Evolutionary conservation across 1,284 basidiomycete species (phyloP), one percentile per base, ranked within the genome.

Genomic region (Laetiporus sulphureus): DNA sequence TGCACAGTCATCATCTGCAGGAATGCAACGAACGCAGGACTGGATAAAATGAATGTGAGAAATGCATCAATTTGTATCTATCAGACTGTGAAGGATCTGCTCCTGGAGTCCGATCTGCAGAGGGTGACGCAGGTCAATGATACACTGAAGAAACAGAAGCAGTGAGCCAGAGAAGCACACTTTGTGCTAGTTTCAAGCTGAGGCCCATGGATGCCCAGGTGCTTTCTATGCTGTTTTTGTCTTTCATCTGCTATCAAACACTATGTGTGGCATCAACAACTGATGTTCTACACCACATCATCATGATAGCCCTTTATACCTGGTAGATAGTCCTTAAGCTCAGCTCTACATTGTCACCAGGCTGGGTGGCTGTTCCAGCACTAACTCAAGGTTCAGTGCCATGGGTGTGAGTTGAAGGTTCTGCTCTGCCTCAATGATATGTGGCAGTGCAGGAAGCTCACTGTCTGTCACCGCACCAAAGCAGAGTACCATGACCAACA

Each of bases 311-410:
- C 57, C 7, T 8, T 24, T 47, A 13, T 25, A 57, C 82, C 55
- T 83, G 77, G 49, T 81, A 85, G 35, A 85, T 80, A 0, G 68
- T 79, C 66, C 85, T 75, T 36, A 85, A 54, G 24, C 75, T 71
- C 25, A 86, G 53, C 0, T 68, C 58, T 86, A 84, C 12, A 86
- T 73, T 0, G 81, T 85, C 13, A 76, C 67, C 4, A 86, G 73
- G 15, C 74, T 76, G 0, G 83, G 81, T 1, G 79, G 75, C 10
- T 78, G 64, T 42, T 84, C 81, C 36, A 83, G 55, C 3, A 84
- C 71, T 1, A 79, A 77, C 51, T 83, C 78, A 16, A 83, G 55
- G 29, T 72, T 73, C 49, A 87, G 54, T 22, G 82, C 73, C 1
- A 77, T 78, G 42, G 79, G 72, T 4, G 77, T 71, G 19, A 82